Evolutionary conservation across 345 rosid species (phyloP), one percentile per base, ranked within the genome.

Genomic region (Bruguiera sexangula): DNA sequence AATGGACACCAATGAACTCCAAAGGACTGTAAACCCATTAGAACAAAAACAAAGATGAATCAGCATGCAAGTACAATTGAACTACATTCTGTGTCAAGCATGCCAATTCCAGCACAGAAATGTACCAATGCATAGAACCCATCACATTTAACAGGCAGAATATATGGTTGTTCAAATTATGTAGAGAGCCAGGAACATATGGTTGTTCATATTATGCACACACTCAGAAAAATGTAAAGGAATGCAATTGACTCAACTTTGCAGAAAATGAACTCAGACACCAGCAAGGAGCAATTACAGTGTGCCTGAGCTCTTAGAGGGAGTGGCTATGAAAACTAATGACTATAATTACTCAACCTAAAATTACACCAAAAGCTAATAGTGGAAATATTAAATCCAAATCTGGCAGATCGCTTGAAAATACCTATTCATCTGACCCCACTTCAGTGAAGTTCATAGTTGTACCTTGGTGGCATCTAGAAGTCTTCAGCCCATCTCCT

Each of bases 1-100:
- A 85, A 93, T 26, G 98, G 98, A 73, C 98, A 93, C 96, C 96
- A 93, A 70, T 93, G 98, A 75, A 87, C 85, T 74, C 98, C 98
- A 75, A 88, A 84, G 24, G 98, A 85, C 98, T 93, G 85, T 84
- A 87, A 82, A 72, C 72, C 39, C 75, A 69, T 73, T 62, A 55
- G 61, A 68, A 70, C 62, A 34, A 62, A 32, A 78, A 65, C 21
- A 61, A 69, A 69, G 21, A 72, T 62, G 46, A 70, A 46, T 30
- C 26, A 27, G 43, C 3, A 66, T 36, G 56, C 63, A 63, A 63
- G 27, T 62, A 62, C 34, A 56, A 60, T 46, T 26, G 20, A 54
- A 72, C 32, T 52, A 26, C 19, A 43, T 52, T 13, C 67, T 3
- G 32, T 6, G 16, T 20, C 30, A 30, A 13, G 8, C 24, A 20